Base-by-base conservation (phyloP, 1,284 basidiomycete genomes). In the Violaceomyces palustris region DNA sequence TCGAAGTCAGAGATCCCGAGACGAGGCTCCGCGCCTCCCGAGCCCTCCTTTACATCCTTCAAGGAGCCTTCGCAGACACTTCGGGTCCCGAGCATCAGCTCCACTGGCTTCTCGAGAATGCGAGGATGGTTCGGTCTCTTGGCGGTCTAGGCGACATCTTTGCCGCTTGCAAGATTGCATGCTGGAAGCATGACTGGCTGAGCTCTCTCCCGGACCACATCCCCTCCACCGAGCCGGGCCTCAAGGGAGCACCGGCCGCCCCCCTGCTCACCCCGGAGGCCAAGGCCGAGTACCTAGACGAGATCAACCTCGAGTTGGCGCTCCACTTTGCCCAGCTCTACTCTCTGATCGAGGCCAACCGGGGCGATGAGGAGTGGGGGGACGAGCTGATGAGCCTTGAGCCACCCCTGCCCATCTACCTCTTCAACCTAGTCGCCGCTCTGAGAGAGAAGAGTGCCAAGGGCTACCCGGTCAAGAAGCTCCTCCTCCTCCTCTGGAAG, bases 401-500 rank as follows among this genome's bases (percentile, higher is more conserved):
- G 40, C 92, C 93, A 3, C 90, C 93, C 7, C 77, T 98, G 17
- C 92, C 93, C 2, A 84, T 94, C 14, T 92, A 91, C 73, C 79
- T 98, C 15, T 88, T 96, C 76, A 85, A 85, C 43, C 80, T 92
- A 41, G 84, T 98, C 8, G 85, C 91, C 15, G 83, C 84, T 24
- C 77, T 98, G 38, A 84, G 90, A 55, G 94, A 99, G 70, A 91
- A 90, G 76, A 88, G 86, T 65, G 87, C 90, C 4, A 92, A 88
- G 69, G 90, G 90, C 21, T 72, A 67, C 17, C 69, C 69, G 1
- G 69, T 72, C 31, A 72, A 72, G 39, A 74, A 72, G 88, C 80
- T 98, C 3, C 80, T 98, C 14, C 81, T 98, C n/a, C 81, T 98
- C 1, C 77, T 96, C 1, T 99, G 94, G 94, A 99, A 98, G 75